Evolutionary conservation across 768 basidiomycete genomes (phyloP), one percentile per base, ranked within the genome.

Genomic region (Leucogyrophana mollusca): DNA sequence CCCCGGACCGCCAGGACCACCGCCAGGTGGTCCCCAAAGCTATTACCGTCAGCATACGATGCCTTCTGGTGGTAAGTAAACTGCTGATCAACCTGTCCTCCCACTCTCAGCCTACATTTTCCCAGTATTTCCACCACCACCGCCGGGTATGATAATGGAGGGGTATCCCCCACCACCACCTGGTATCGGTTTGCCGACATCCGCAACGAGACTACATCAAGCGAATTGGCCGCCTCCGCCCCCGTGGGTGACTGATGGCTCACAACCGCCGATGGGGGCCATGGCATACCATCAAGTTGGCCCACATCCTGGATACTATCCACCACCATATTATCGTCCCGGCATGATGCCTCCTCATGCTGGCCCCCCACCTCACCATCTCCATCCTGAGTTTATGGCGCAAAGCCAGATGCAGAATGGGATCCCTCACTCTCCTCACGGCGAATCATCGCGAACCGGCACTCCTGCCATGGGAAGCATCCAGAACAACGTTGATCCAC

Each of bases 31-130:
- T n/a, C 57, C 66, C n/a, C 76, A 78, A 16, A 79, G 77, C 52
- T 85, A 87, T 61, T 87, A 87, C 58, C 78, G 82, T 27, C 78
- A 77, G 56, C 84, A 86, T 51, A 83, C 82, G 17, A 71, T 73
- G 42, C 74, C 67, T 16, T 57, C 71, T 40, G 69, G 80, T 71
- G 56, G 63, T 65, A 50, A 38, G 63, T 52, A n/a, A 42, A 37
- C 41, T 43, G 4, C 17, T 33, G 37, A 6, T 3, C 4, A 13
- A 22, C 17, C 39, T 20, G 11, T 25, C 10, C 27, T 17, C 24
- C 33, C 9, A 3, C 27, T 58, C 27, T 30, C 27, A 30, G 27
- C 27, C 6, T 37, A 52, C 42, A 37, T 25, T 41, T 51, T 25
- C 52, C 18, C 49, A 76, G 77, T 71, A 4, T 72, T 77, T 54